Conservation (phyloP, 345 rosid genomes). For the Capsella bursapastoris region DNA sequence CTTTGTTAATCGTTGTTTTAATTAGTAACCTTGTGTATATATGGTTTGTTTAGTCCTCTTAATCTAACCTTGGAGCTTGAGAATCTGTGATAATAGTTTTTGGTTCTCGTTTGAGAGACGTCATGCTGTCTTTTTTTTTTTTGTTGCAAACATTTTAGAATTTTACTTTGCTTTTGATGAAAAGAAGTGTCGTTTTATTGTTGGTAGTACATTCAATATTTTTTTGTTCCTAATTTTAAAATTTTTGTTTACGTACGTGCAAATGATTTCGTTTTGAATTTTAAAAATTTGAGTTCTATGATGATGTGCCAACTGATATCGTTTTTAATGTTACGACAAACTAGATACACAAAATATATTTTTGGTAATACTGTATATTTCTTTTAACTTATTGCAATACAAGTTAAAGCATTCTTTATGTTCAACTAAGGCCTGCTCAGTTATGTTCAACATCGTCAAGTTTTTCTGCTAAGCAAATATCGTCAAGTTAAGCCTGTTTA, state of each 20-base stretch:
- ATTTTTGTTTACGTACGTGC: neutral
- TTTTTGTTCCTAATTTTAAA: neutral
- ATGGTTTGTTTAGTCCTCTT: neutral
- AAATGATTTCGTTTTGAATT: constrained; percentile 29
- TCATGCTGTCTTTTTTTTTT: constrained; percentile 3
- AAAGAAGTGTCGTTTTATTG: neutral
- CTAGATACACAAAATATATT: too few species aligned
- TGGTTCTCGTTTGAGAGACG: neutral
- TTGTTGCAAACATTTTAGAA: neutral
- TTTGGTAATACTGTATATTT: too few species aligned
- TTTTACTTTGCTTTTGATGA: constrained; percentile 17
- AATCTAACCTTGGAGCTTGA: constrained; percentile 28
- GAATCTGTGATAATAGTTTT: constrained; percentile 13
- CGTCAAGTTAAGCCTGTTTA: too few species aligned
- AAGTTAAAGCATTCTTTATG: too few species aligned
- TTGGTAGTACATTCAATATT: constrained; percentile 6
- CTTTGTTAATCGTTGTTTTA: neutral
- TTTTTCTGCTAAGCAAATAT: too few species aligned
- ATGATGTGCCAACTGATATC: neutral
- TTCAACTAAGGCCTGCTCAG: too few species aligned
- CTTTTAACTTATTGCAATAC: too few species aligned
- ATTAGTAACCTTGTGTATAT: constrained; percentile 10
- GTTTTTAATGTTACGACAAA: neutral
- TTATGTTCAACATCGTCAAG: too few species aligned
- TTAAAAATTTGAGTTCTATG: neutral